Evolutionary conservation across 2,329 filamentous ascomycete genomes (phyloP).

Genomic region (Sclerotinia sclerotiorum): DNA sequence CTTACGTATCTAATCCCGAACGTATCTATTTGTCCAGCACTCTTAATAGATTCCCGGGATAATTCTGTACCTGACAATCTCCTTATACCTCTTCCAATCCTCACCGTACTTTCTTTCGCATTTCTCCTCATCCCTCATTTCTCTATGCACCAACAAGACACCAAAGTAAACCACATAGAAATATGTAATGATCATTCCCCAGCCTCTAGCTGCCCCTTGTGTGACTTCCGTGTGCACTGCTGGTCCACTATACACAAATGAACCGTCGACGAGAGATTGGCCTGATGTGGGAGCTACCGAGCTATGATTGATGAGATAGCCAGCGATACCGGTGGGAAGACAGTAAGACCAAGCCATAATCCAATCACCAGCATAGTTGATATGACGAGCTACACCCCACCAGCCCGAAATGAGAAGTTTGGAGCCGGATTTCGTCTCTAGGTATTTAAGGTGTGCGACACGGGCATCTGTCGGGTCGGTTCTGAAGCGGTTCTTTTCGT

Average conservation of each 20-base stretch:
- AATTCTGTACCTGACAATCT: slow-evolving; percentile 69
- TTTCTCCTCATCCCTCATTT: slow-evolving; percentile 85
- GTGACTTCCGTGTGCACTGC: slow-evolving; percentile 64
- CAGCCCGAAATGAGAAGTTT: slow-evolving; percentile 82
- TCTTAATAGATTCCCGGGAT: slow-evolving; percentile 77
- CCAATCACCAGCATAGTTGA: slow-evolving; percentile 97
- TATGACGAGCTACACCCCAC: slow-evolving; percentile 90
- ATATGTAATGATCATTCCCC: slow-evolving; percentile 86
- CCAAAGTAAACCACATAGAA: slow-evolving; percentile 95
- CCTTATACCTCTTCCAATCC: slow-evolving; percentile 88
- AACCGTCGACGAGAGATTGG: slow-evolving; percentile 48
- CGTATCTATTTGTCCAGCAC: background rate
- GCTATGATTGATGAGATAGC: slow-evolving; percentile 66
- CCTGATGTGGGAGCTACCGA: slow-evolving; percentile 52
- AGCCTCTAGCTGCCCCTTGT: slow-evolving; percentile 72
- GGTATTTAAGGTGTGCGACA: slow-evolving; percentile 78
- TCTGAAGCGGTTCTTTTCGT: slow-evolving; percentile 92
- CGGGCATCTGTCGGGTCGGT: slow-evolving; percentile 79
- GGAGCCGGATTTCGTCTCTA: slow-evolving; percentile 79
- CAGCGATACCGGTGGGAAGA: slow-evolving; percentile 80
- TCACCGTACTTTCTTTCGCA: slow-evolving; percentile 87
- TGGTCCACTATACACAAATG: slow-evolving; percentile 52
- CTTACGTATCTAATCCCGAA: background rate
- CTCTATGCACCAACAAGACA: slow-evolving; percentile 80
- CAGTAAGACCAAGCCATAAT: slow-evolving; percentile 89